Conservation (phyloP, 2,329 filamentous ascomycete genomes). For the Neonectria neomacrospora region DNA sequence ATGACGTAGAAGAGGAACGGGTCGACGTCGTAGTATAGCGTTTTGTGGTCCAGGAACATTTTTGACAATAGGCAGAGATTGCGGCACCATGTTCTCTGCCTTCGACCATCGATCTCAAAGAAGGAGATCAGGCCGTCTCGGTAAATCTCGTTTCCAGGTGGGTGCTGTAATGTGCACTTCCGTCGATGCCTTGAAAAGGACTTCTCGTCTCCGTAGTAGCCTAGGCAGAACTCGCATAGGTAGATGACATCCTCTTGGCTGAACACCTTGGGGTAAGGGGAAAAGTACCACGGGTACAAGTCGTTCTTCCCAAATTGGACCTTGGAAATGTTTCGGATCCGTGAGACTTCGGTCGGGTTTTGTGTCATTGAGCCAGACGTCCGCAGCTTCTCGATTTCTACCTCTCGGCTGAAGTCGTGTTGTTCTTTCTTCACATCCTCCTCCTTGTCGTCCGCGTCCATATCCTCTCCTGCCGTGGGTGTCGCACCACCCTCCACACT, state of each 20-base stretch:
- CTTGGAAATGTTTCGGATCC: constrained; percentile 92
- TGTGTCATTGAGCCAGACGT: constrained; percentile 98
- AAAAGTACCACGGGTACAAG: constrained; percentile 99
- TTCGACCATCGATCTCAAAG: constrained; percentile 94
- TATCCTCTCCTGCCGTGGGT: constrained; percentile 60
- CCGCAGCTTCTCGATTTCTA: constrained; percentile 95
- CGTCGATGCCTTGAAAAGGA: constrained; percentile 86
- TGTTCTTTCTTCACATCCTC: constrained; percentile 59
- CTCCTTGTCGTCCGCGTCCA: constrained; percentile 65
- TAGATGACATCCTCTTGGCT: constrained; percentile 90
- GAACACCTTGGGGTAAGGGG: constrained; percentile 91
- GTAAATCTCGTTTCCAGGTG: constrained; percentile 98
- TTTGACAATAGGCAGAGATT: constrained; percentile 95
- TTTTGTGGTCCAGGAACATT: constrained; percentile 97
- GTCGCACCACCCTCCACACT: constrained; percentile 58
- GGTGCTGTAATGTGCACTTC: constrained; percentile 92
- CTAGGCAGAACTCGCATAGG: constrained; percentile 97
- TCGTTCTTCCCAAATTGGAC: constrained; percentile 94
- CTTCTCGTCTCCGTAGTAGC: constrained; percentile 86
- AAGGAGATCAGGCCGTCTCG: constrained; percentile 94
- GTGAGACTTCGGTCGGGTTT: constrained; percentile 95
- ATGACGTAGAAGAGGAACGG: constrained; percentile 99
- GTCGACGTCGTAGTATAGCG: constrained; percentile 99
- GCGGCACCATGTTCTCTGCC: constrained; percentile 95
- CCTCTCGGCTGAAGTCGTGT: constrained; percentile 77